These are phyloP conservation scores for Cladorrhinum sp. DNA, from an alignment of 2,329 filamentous ascomycete genomes.

Conservation along the genomic window DNA sequence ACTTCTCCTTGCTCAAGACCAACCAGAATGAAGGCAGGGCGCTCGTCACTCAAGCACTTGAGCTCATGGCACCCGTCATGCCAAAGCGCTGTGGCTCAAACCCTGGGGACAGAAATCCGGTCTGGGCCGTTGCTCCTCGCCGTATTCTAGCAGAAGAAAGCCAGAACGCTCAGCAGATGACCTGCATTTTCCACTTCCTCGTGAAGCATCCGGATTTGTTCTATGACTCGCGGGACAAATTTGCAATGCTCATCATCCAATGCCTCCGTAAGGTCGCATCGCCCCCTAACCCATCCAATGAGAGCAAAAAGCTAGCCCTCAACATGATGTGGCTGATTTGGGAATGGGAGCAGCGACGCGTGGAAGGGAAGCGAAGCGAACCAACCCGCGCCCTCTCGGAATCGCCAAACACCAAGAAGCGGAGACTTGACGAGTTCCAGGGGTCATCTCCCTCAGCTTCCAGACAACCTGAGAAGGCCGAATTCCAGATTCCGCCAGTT, in stretches of 20 bases:
- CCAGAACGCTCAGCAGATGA: conserved; percentile 92
- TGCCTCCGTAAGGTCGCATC: conserved; percentile 84
- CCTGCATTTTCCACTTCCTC: conserved; percentile 95
- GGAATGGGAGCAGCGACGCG: conserved; percentile 85
- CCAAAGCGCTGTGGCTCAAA: conserved; percentile 74
- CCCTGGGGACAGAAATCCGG: conserved; percentile 68
- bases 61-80: conserved; percentile 90
- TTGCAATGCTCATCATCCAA: conserved; percentile 82
- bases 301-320: conserved; percentile 86
- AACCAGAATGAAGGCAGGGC: conserved; percentile 93
- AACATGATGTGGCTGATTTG: conserved; percentile 89
- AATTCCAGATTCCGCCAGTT: conserved; percentile 65
- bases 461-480: conserved; percentile 52
- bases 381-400: conserved; percentile 50
- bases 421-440: conserved; percentile 63
- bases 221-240: conserved; percentile 91
- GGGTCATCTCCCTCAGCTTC: conserved; percentile 53
- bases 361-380: conserved; percentile 54
- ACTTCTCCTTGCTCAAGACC: conserved; percentile 83
- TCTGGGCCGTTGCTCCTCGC: conserved; percentile 87
- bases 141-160: conserved; percentile 92
- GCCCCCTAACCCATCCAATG: conserved; percentile 79
- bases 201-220: conserved; percentile 90
- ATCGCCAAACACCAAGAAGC: conserved; percentile 72
- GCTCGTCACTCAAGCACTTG: conserved; percentile 88